Percentiles rank a stretch among this genome's conserved stretches.
Evolutionary conservation across 805 yeast species (phyloP).

Genomic region (Metschnikowia kunwiensis): DNA sequence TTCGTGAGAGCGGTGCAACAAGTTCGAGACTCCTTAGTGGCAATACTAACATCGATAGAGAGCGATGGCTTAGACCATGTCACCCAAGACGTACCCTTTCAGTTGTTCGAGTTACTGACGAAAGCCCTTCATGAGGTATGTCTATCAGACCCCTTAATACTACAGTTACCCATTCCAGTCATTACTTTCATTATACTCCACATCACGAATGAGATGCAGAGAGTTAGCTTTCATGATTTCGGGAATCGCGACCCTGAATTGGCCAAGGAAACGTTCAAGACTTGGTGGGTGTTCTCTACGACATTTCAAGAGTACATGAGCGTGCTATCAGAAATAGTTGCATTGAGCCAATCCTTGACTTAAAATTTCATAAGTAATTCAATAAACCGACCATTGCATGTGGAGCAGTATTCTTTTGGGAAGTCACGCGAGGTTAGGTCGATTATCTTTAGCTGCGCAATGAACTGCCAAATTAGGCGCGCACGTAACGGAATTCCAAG

Average conservation of each 20-base stretch:
- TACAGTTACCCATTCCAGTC: slow-evolving; percentile 4
- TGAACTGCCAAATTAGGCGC: slow-evolving; percentile 7
- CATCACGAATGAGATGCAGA: slow-evolving; percentile 5
- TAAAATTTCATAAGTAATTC: neutral
- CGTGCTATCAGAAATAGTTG: slow-evolving; percentile 2
- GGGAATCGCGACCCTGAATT: slow-evolving; percentile 2
- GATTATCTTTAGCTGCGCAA: too few relatives aligned
- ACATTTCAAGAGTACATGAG: slow-evolving; percentile 4
- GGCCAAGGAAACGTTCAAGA: slow-evolving; percentile 4
- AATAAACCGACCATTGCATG: too few relatives aligned
- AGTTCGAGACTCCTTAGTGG: neutral
- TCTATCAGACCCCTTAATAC: neutral
- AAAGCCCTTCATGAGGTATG: neutral
- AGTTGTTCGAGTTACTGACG: neutral
- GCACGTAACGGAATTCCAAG: slow-evolving; percentile 4
- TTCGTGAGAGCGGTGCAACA: neutral
- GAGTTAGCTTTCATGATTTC: slow-evolving; percentile 5
- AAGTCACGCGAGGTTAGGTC: too few relatives aligned
- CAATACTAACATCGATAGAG: neutral
- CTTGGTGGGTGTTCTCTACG: slow-evolving; percentile 7
- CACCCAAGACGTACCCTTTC: slow-evolving; percentile 1
- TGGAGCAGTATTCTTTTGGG: too few relatives aligned
- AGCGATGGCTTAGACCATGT: neutral
- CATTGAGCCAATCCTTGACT: slow-evolving; percentile 1
- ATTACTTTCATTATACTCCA: neutral